Base-by-base conservation (phyloP, 1,139 yeast genomes). In the Taphrina flavorubra region DNA sequence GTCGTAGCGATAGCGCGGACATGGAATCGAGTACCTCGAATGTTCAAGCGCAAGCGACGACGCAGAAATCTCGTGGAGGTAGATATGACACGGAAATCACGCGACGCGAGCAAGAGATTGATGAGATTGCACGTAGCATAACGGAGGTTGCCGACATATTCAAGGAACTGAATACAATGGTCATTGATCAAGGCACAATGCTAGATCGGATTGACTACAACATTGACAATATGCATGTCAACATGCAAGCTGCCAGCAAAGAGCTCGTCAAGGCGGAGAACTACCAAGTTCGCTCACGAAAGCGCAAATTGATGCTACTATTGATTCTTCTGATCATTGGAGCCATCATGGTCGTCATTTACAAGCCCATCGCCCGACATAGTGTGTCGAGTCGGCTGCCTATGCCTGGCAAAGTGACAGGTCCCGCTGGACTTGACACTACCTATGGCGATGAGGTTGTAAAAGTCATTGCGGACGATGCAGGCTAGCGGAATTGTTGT, bases 151-250 rank as follows among this genome's bases (percentile, higher is more conserved):
- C 95, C 57, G 91, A 95, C 1, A 94, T 95, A 68, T 94, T 94
- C 80, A 89, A 90, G 76, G 98, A 95, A 76, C 85, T 94, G 85
- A 98, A 95, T 75, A 85, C 87, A 42, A 83, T 95, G 83, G 92
- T 94, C 63, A 90, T 94, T 70, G 98, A 95, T 76, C 99, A 94
- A 78, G 99, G 99, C 1, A 91, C 97, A 0, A 83, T 94, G 59
- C 82, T 94, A 70, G 99, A 94, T 78, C 81, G 98, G 73, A 92
- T 94, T 69, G 99, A 92, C 78, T 92, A 92, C 78, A 94, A 95
- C 76, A 80, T 95, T 70, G 89, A 89, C 71, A 87, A 86, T 72
- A 89, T 97, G 44, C 89, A 86, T 5, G 86, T 86, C 59, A 90
- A 91, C 73, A 84, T 94, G 71, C 86, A 87, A 74, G 84, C 82